Percentiles rank a stretch among this genome's conserved stretches.
phyloP scores from a whole-genome alignment of 192 early-diverging fungal genomes.

The Lobosporangium transversale region DNA sequence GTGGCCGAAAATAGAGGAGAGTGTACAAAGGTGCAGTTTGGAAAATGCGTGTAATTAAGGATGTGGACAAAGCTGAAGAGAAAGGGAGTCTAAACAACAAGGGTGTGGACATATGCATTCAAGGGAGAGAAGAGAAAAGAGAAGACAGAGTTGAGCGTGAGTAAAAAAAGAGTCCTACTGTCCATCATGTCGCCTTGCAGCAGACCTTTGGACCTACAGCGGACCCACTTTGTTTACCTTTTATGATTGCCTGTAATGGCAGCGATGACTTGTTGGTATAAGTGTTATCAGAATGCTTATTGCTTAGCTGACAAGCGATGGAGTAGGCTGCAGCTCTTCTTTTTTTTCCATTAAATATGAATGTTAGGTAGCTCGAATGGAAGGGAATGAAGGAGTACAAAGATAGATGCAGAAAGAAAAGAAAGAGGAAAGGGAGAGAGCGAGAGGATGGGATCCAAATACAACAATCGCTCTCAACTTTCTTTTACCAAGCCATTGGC shows the following conservation, averaged over 20 bases:
- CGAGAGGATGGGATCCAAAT: neutral
- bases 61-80: no score
- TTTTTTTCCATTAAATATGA: no score
- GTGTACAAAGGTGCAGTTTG: no score
- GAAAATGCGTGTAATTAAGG: neutral
- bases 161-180: no score
- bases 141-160: neutral
- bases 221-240: conserved; percentile 12
- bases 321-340: no score
- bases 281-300: no score
- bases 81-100: neutral
- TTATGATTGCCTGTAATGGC: neutral
- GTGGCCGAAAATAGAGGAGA: no score
- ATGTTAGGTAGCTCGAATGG: no score
- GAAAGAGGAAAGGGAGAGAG: neutral
- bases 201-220: neutral
- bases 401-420: conserved; percentile 5
- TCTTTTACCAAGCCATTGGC: conserved; percentile 1
- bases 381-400: neutral
- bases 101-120: neutral
- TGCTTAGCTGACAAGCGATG: no score
- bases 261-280: no score
- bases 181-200: neutral
- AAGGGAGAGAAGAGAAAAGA: neutral
- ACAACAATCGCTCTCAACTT: conserved; percentile 20